These are phyloP conservation scores for Salix brachista DNA, from an alignment of 345 rosid genomes.

Conservation along the genomic window DNA sequence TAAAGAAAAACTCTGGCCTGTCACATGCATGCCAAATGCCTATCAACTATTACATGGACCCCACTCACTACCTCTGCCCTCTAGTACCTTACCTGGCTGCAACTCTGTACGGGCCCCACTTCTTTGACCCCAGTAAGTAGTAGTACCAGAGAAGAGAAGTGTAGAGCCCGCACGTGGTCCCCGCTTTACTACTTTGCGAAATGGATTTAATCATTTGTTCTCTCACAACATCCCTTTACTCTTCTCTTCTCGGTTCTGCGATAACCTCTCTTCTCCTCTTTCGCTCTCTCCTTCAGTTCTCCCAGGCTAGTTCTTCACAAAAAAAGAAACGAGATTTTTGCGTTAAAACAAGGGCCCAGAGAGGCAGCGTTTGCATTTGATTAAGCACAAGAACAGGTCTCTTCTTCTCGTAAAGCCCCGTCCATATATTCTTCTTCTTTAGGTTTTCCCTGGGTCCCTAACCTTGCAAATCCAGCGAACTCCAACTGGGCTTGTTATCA, in stretches of 20 bases:
- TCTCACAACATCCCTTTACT: not conserved
- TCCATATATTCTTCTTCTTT: not conserved
- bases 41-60: not conserved
- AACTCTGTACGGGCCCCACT: constrained; percentile 29
- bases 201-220: not conserved
- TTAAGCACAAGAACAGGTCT: not conserved
- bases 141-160: not conserved
- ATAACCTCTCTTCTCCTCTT: not conserved
- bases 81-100: constrained; percentile 33
- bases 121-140: not conserved
- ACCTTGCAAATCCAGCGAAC: constrained; percentile 23
- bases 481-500: constrained; percentile 19
- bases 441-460: constrained; percentile 34
- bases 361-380: not conserved
- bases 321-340: not conserved
- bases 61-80: not conserved
- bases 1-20: not conserved
- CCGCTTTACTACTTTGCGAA: not conserved
- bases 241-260: not conserved
- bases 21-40: constrained; percentile 40
- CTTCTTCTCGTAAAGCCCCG: not conserved
- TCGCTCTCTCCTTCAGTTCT: not conserved
- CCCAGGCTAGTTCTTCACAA: not conserved
- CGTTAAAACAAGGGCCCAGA: not conserved
- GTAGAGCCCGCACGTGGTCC: constrained; percentile 6